Evolutionary conservation across 306 rosid genomes (phyloP), one percentile per base, ranked within the genome.

Genomic region (Cucurbita maxima): DNA sequence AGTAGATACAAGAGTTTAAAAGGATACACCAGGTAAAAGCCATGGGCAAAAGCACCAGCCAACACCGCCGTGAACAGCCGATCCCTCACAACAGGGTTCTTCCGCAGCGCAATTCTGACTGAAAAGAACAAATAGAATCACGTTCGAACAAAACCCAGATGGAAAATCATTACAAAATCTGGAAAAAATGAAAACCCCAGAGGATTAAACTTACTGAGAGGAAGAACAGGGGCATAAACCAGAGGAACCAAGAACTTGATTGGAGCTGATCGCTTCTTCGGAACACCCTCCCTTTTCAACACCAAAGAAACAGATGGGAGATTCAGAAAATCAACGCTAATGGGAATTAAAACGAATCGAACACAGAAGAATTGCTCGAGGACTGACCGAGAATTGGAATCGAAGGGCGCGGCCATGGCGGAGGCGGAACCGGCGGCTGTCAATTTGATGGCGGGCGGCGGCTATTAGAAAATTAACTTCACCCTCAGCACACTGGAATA

Each of bases 1-100:
- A 34, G 15, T 34, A 51, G 34, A 71, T 53, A 44, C 13, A 19
- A 18, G 10, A 52, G 10, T 38, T 76, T 76, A 79, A 64, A 85
- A 94, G 97, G 98, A 94, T 94, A 94, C 98, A 94, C 90, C 63
- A 94, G 61, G 86, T 94, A 94, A 77, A 12, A 75, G 54, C 98
- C 98, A 84, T 90, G 98, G 71, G 60, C 88, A 80, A 90, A 87
- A 15, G 95, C 98, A 50, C 97, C 98, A 14, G 73, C 89, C 82
- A 94, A 79, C 44, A 90, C 98, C 82, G 82, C 86, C 59, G 85
- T 61, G 53, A 94, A 94, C 83, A 90, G 74, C 19, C 98, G 98
- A 77, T 94, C 98, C 85, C 98, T 89, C 18, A 94, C 20, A 40
- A 88, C 97, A 10, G 98, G 98, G 58, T 78, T 84, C 80, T 79